phyloP scores from a whole-genome alignment of 441 rosid species.

The Populus tomentosa region DNA sequence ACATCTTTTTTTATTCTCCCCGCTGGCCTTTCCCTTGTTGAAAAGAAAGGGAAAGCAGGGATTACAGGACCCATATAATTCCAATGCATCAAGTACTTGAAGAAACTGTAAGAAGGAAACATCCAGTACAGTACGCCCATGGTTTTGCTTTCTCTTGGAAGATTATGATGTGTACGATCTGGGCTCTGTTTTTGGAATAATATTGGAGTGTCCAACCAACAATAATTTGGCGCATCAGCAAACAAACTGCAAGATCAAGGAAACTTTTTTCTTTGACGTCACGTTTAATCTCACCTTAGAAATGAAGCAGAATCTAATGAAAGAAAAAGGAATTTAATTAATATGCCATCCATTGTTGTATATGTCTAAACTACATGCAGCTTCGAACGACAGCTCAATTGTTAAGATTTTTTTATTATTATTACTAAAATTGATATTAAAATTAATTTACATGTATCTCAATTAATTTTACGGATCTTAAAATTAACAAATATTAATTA shows the following conservation, averaged over 20 bases:
- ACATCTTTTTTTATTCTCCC: not conserved
- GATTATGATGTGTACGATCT: not conserved
- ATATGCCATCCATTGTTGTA: too few relatives aligned
- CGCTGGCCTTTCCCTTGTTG: not conserved
- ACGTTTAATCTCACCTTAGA: slow-evolving; percentile 19
- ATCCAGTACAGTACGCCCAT: slow-evolving; percentile 29
- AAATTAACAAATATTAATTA: accelerated
- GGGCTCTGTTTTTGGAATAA: not conserved
- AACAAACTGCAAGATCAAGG: not conserved
- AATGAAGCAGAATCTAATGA: not conserved
- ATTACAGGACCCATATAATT: slow-evolving; percentile 12
- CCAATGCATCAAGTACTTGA: slow-evolving; percentile 9
- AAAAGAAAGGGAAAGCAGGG: not conserved
- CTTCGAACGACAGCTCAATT: too few relatives aligned
- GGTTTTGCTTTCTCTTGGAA: slow-evolving; percentile 19
- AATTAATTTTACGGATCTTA: accelerated
- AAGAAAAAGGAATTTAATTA: not conserved
- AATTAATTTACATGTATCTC: accelerated
- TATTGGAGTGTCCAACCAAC: slow-evolving; percentile 14
- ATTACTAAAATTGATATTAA: too few relatives aligned
- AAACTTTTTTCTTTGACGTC: not conserved
- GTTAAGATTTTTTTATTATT: too few relatives aligned
- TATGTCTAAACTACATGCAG: too few relatives aligned
- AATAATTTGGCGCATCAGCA: not conserved
- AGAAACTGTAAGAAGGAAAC: slow-evolving; percentile 11